Conservation (phyloP, 257 asterid species). For the Solanum lignicaule region DNA sequence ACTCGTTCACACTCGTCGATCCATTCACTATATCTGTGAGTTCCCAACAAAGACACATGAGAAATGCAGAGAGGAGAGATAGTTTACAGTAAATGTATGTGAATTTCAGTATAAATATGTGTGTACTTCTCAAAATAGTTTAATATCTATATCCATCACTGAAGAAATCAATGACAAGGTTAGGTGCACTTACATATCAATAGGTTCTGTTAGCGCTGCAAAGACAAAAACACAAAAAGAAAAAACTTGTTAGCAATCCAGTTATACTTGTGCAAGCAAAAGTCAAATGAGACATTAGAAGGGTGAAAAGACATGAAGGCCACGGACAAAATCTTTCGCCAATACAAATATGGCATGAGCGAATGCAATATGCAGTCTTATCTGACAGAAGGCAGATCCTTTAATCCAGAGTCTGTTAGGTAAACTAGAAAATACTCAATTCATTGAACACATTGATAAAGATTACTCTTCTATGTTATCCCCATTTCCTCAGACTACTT, state of each 20-base stretch:
- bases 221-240: not conserved
- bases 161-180: not conserved
- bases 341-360: not conserved
- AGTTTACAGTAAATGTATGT: not conserved
- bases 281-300: not conserved
- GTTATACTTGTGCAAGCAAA: not conserved
- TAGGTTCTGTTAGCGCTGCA: conserved; percentile 74
- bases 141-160: not conserved
- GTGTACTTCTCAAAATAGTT: not conserved
- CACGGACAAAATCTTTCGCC: not conserved
- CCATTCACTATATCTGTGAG: conserved; percentile 80
- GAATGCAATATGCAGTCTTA: not conserved
- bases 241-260: not conserved
- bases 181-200: conserved; percentile 50
- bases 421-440: not conserved
- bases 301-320: not conserved
- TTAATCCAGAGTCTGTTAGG: not conserved
- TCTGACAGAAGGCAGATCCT: not conserved
- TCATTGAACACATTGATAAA: not conserved
- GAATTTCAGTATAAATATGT: too few relatives aligned
- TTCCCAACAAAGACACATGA: not conserved
- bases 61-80: not conserved
- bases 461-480: not conserved
- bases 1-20: conserved; percentile 92
- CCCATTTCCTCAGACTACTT: not conserved